Percentiles rank a stretch among this genome's conserved stretches.
Evolutionary conservation across 1,284 basidiomycete genomes (phyloP).

Genomic region (Ceratobasidium sp.): DNA sequence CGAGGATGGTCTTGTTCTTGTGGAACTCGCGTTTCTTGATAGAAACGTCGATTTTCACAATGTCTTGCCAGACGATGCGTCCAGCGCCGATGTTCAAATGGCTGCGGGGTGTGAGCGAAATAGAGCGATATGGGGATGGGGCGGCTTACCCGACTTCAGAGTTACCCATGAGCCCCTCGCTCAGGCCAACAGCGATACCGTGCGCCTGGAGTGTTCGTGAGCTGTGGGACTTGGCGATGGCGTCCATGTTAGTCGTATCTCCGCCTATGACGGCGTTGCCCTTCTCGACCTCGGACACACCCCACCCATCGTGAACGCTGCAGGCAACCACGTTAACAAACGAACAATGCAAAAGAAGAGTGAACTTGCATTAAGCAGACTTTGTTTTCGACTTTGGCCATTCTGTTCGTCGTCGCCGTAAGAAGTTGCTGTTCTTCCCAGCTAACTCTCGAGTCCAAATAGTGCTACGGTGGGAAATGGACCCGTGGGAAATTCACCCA

Average conservation of each 20-base stretch:
- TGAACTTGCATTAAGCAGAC: constrained; percentile 85
- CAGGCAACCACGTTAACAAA: neutral
- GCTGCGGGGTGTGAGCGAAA: constrained; percentile 56
- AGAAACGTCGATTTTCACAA: constrained; percentile 88
- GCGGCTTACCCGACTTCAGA: constrained; percentile 85
- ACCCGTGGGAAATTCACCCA: constrained; percentile 27
- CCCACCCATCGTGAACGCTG: constrained; percentile 96
- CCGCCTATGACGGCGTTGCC: constrained; percentile 89
- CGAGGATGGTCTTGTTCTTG: constrained; percentile 77
- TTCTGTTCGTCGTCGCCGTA: constrained; percentile 36
- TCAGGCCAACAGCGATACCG: constrained; percentile 87
- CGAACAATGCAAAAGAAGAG: neutral
- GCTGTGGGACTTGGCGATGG: constrained; percentile 79
- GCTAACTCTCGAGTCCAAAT: constrained; percentile 15
- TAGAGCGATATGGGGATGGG: neutral
- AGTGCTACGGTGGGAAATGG: too few species aligned
- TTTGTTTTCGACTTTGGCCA: constrained; percentile 76
- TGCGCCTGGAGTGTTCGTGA: constrained; percentile 81
- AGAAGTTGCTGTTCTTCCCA: neutral
- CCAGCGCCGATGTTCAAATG: constrained; percentile 94
- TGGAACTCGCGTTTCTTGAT: constrained; percentile 90
- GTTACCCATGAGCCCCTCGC: constrained; percentile 94
- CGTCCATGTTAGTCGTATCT: constrained; percentile 87
- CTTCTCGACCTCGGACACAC: constrained; percentile 74
- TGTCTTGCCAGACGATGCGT: constrained; percentile 94